Conservation (phyloP, 768 basidiomycete genomes). For the Mycena belliarum region DNA sequence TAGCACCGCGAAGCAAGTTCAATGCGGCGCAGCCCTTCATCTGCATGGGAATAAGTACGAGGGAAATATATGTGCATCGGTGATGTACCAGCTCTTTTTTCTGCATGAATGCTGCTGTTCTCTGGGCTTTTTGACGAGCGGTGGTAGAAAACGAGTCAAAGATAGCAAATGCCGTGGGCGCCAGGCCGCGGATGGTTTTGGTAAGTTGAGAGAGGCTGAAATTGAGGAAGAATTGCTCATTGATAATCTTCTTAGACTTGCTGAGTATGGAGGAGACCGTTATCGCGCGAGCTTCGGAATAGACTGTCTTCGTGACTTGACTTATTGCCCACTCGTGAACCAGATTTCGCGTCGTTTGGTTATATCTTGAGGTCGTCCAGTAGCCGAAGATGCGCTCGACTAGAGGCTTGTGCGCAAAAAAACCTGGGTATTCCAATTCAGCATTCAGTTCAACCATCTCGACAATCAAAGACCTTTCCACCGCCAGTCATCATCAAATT, state of each 20-base stretch:
- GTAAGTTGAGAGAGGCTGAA: neutral
- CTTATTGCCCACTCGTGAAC: neutral
- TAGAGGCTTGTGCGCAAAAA: neutral
- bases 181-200: neutral
- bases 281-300: neutral
- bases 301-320: neutral
- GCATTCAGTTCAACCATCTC: no score
- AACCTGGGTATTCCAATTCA: no score
- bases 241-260: neutral
- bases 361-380: neutral
- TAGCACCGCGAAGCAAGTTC: neutral
- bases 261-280: neutral
- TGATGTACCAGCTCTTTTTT: neutral
- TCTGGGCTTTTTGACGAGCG: neutral
- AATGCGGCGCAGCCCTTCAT: neutral
- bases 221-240: conserved; percentile 1
- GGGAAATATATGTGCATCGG: neutral
- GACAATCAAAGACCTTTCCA: no score
- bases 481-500: no score
- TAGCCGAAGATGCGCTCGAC: neutral
- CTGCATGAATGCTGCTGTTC: neutral
- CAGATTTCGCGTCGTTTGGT: neutral
- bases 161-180: neutral
- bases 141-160: neutral
- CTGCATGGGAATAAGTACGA: neutral